phyloP scores from a whole-genome alignment of 176 grass and related monocot species.

The Musa troglodytarum region DNA sequence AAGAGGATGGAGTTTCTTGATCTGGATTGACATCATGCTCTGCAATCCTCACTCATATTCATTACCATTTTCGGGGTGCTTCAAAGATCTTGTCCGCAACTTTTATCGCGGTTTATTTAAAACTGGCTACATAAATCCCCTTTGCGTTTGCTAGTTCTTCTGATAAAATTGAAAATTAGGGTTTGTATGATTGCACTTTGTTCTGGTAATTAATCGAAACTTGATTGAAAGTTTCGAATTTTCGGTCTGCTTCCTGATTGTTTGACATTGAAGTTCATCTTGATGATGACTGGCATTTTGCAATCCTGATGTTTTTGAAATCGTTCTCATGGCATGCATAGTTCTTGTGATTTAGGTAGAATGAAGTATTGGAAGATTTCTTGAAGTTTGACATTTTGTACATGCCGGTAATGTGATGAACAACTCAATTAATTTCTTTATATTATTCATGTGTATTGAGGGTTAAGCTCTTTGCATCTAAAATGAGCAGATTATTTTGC shows the following conservation, averaged over 20 bases:
- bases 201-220: background rate
- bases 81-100: background rate
- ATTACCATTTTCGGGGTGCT: background rate
- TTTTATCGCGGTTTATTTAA: background rate
- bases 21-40: slow-evolving; percentile 10
- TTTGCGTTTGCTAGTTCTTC: background rate
- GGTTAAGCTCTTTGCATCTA: no score
- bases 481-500: no score
- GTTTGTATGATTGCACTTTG: background rate
- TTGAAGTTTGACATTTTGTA: no score
- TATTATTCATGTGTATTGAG: no score
- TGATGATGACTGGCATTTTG: background rate
- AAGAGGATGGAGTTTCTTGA: slow-evolving; percentile 34
- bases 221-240: background rate
- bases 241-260: background rate
- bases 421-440: no score
- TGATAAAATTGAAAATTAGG: background rate
- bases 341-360: background rate
- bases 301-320: background rate
- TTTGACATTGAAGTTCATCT: background rate
- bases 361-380: no score
- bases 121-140: background rate
- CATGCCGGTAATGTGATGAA: no score
- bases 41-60: background rate
- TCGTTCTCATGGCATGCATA: background rate